A percentile compares a stretch with the other conserved stretches of the same genome.
phyloP scores from a whole-genome alignment of 176 grass and related monocot species.

The Oryza glaberrima region DNA sequence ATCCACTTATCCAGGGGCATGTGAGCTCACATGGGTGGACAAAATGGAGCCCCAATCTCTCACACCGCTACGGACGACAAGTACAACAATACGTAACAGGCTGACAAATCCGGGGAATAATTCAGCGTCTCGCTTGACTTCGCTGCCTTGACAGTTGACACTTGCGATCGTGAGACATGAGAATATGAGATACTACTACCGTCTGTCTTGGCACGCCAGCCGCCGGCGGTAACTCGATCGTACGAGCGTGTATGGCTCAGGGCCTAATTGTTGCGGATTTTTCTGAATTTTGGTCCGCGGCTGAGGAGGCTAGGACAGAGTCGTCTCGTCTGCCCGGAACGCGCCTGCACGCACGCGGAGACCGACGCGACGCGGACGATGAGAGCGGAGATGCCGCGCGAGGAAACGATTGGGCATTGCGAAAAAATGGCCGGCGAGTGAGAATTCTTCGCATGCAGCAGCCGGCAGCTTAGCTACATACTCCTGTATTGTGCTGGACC shows the following conservation, averaged over 20 bases:
- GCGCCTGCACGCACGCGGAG: neutral
- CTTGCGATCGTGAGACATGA: neutral
- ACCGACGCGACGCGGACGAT: too few species aligned
- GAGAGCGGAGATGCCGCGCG: neutral
- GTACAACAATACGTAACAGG: neutral
- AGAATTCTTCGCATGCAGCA: neutral
- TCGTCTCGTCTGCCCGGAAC: neutral
- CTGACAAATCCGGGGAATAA: neutral
- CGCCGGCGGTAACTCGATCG: neutral
- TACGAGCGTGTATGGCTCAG: neutral
- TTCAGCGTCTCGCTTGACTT: conserved; percentile 3
- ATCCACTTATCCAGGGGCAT: conserved; percentile 14
- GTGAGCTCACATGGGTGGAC: conserved; percentile 55
- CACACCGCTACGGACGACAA: neutral
- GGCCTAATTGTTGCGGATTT: neutral
- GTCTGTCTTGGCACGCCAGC: neutral
- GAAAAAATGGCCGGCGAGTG: neutral
- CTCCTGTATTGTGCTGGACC: too few species aligned
- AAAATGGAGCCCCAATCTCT: conserved; percentile 7
- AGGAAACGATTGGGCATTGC: neutral
- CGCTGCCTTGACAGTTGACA: neutral
- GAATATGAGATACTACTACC: neutral
- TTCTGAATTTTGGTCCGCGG: neutral
- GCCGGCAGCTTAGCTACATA: too few species aligned
- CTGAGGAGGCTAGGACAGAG: neutral